Evolutionary conservation across 1,284 basidiomycete genomes (phyloP).

Genomic region (Mycosarcoma maydis): DNA sequence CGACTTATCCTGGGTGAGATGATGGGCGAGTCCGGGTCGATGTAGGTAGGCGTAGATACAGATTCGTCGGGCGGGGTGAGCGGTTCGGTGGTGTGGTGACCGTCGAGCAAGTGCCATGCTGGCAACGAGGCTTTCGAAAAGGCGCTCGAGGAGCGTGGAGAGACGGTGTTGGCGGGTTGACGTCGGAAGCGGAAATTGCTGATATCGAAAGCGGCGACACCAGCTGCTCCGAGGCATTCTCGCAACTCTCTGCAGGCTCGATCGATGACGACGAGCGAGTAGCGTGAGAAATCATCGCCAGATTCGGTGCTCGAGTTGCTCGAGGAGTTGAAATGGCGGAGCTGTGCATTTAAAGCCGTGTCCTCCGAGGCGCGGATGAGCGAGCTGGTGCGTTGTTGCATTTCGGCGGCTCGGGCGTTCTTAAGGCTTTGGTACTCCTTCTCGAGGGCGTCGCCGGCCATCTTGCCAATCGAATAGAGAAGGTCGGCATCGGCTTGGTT

Average conservation of each 20-base stretch:
- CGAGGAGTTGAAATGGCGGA: slow-evolving; percentile 16
- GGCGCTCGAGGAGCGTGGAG: slow-evolving; percentile 19
- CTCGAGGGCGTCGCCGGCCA: slow-evolving; percentile 53
- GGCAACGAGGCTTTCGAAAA: slow-evolving; percentile 11
- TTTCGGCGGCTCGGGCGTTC: slow-evolving; percentile 38
- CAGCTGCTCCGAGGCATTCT: slow-evolving; percentile 30
- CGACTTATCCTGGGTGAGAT: slow-evolving; percentile 34
- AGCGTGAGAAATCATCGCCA: slow-evolving; percentile 19
- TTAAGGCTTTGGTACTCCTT: slow-evolving; percentile 37
- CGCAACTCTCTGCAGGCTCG: slow-evolving; percentile 27
- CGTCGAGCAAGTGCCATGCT: slow-evolving; percentile 16
- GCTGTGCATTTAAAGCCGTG: slow-evolving; percentile 7
- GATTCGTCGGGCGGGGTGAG: slow-evolving; percentile 26
- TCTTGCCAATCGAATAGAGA: slow-evolving; percentile 43
- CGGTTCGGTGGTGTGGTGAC: slow-evolving; percentile 10
- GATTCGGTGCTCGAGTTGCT: slow-evolving; percentile 11
- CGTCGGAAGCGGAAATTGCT: slow-evolving; percentile 31
- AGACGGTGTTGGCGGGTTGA: slow-evolving; percentile 5
- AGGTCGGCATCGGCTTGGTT: slow-evolving; percentile 45
- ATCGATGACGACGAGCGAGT: slow-evolving; percentile 31
- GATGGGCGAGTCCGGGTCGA: slow-evolving; percentile 28
- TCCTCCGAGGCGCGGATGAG: slow-evolving; percentile 40
- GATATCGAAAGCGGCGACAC: slow-evolving; percentile 34
- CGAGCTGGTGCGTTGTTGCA: slow-evolving; percentile 37
- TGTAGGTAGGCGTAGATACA: slow-evolving; percentile 13